phyloP scores from a whole-genome alignment of 306 rosid species.

The Acacia melanoxylon region DNA sequence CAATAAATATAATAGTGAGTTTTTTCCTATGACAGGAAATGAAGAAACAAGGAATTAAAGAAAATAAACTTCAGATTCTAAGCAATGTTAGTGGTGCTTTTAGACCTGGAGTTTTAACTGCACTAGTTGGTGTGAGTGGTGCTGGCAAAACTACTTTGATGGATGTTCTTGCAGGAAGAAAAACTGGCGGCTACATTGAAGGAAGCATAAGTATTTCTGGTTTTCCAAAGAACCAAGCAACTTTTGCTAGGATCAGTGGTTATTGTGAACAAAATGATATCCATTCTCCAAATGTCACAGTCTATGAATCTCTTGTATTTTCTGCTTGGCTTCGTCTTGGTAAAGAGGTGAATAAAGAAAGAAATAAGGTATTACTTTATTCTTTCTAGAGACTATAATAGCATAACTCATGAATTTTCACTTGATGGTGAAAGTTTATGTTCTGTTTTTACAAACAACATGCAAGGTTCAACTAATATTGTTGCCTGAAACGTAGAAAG shows the following conservation, averaged over 20 bases:
- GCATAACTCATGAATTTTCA: neutral
- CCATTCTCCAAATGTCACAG: conserved; percentile 54
- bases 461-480: neutral
- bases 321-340: conserved; percentile 60
- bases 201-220: conserved; percentile 57
- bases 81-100: conserved; percentile 55
- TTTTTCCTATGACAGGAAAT: conserved; percentile 41
- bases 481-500: too few relatives aligned
- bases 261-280: conserved; percentile 62
- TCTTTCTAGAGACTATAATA: neutral
- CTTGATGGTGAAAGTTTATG: neutral
- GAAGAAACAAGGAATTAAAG: conserved; percentile 45
- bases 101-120: conserved; percentile 57
- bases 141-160: conserved; percentile 64
- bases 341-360: conserved; percentile 42
- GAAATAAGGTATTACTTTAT: conserved; percentile 35
- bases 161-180: conserved; percentile 68
- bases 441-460: neutral
- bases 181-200: conserved; percentile 58
- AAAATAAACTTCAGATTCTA: conserved; percentile 44
- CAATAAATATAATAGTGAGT: neutral
- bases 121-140: conserved; percentile 62
- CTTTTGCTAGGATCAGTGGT: conserved; percentile 57
- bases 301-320: conserved; percentile 52
- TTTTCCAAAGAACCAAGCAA: conserved; percentile 55